Evolutionary conservation across 2,329 filamentous ascomycete genomes (phyloP).

Genomic region (Colletotrichum tropicicola): DNA sequence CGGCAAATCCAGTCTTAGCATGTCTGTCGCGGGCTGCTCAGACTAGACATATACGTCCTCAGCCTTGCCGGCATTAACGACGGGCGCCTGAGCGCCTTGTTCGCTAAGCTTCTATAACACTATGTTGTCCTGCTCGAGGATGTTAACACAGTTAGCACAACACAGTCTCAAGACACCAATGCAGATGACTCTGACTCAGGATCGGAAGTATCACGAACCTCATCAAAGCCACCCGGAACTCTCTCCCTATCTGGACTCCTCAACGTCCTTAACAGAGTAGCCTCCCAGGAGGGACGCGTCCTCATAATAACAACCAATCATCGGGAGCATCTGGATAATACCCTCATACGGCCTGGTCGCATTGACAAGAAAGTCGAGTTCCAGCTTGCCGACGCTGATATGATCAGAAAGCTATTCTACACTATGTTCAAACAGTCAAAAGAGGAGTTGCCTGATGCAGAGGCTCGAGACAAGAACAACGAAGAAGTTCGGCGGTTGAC

Average conservation of each 20-base stretch:
- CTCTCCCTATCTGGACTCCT: slow-evolving; percentile 32
- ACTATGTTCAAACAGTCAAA: not conserved
- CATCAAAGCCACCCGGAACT: slow-evolving; percentile 14
- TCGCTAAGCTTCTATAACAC: slow-evolving; percentile 41
- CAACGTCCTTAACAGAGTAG: slow-evolving; percentile 35
- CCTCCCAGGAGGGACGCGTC: slow-evolving; percentile 33
- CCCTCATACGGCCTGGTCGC: slow-evolving; percentile 46
- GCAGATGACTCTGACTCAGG: slow-evolving; percentile 25
- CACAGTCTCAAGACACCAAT: slow-evolving; percentile 25
- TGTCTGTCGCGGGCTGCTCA: slow-evolving; percentile 44
- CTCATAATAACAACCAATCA: slow-evolving; percentile 39
- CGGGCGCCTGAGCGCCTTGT: slow-evolving; percentile 38
- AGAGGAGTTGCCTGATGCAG: too few relatives aligned
- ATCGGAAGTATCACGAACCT: slow-evolving; percentile 10
- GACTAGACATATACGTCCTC: slow-evolving; percentile 46
- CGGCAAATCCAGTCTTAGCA: slow-evolving; percentile 48
- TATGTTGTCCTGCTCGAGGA: slow-evolving; percentile 51
- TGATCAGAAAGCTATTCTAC: not conserved
- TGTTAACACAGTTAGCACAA: slow-evolving; percentile 40
- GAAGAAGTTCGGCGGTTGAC: too few relatives aligned
- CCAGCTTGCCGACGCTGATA: not conserved
- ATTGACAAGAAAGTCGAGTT: slow-evolving; percentile 66
- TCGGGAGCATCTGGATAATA: slow-evolving; percentile 34
- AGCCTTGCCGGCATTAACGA: slow-evolving; percentile 43
- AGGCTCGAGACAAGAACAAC: too few relatives aligned